These are phyloP conservation scores for Hyphopichia buzzinii DNA, from an alignment of 1,139 yeast species.

Conservation along the genomic window DNA sequence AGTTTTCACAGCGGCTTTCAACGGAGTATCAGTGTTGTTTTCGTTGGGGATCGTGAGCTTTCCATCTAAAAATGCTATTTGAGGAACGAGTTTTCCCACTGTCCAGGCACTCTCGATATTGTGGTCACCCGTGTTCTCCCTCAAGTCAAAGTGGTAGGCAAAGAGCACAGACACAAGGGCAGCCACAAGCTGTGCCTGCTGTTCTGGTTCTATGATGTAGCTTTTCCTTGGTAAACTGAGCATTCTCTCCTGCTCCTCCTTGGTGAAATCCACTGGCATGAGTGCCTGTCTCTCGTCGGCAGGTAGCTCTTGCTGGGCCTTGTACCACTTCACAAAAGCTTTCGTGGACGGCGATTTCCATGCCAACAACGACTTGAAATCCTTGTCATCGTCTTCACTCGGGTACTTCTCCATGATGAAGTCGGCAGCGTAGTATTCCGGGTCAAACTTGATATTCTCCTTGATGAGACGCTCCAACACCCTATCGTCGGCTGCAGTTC, in stretches of 20 bases:
- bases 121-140: slow-evolving; percentile 76
- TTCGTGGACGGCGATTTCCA: slow-evolving; percentile 56
- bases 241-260: slow-evolving; percentile 65
- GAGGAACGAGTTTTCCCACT: slow-evolving; percentile 80
- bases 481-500: slow-evolving; percentile 52
- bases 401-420: slow-evolving; percentile 59
- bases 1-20: slow-evolving; percentile 57
- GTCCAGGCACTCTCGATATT: slow-evolving; percentile 94
- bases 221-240: slow-evolving; percentile 62
- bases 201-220: slow-evolving; percentile 52
- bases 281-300: slow-evolving; percentile 23
- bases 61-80: slow-evolving; percentile 67
- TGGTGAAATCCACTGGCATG: slow-evolving; percentile 51
- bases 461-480: slow-evolving; percentile 61
- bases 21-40: slow-evolving; percentile 21
- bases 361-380: slow-evolving; percentile 48
- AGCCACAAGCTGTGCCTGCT: slow-evolving; percentile 48
- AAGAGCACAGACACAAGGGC: slow-evolving; percentile 66
- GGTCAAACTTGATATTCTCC: slow-evolving; percentile 80
- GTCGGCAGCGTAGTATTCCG: slow-evolving; percentile 88
- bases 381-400: slow-evolving; percentile 53
- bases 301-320: slow-evolving; percentile 26
- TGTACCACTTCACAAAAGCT: slow-evolving; percentile 50
- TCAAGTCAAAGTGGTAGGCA: slow-evolving; percentile 68
- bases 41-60: slow-evolving; percentile 42